phyloP scores from a whole-genome alignment of 2,329 filamentous ascomycete genomes.

The Cordyceps pruinosa region DNA sequence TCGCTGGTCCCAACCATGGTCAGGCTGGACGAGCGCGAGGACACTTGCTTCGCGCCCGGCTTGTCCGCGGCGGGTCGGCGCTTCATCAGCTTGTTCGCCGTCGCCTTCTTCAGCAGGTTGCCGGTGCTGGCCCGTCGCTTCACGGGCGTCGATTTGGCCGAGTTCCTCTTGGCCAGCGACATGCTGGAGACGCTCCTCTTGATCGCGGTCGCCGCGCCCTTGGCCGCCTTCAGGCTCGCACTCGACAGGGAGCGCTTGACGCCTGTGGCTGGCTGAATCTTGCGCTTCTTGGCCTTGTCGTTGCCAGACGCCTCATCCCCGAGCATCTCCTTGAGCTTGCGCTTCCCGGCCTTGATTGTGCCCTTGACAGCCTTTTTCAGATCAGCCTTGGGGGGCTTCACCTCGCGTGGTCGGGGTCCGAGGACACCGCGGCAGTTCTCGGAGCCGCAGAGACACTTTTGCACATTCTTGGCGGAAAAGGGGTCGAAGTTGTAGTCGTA shows the following conservation, averaged over 20 bases:
- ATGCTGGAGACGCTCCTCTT: constrained; percentile 31
- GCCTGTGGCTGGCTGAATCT: constrained; percentile 27
- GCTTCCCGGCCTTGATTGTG: constrained; percentile 43
- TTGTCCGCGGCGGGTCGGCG: not conserved
- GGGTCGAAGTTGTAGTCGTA: constrained; percentile 81
- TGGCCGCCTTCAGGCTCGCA: constrained; percentile 29
- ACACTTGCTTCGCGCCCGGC: not conserved
- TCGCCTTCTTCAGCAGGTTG: constrained; percentile 23
- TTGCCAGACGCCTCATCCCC: constrained; percentile 32
- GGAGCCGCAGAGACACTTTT: constrained; percentile 58
- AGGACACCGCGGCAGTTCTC: constrained; percentile 58
- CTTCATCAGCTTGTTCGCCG: constrained; percentile 16
- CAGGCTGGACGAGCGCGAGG: constrained; percentile 18
- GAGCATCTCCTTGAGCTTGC: constrained; percentile 49
- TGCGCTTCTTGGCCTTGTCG: constrained; percentile 45
- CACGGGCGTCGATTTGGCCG: constrained; percentile 19
- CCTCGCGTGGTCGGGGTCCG: constrained; percentile 53
- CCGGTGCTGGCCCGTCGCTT: constrained; percentile 22
- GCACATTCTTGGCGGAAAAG: constrained; percentile 62
- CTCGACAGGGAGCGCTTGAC: constrained; percentile 29
- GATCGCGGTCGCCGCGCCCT: constrained; percentile 30
- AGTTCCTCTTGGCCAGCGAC: constrained; percentile 23
- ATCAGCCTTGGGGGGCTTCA: constrained; percentile 42
- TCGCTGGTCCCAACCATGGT: constrained; percentile 14
- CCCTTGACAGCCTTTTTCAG: constrained; percentile 33